These are phyloP conservation scores for Chrysoporthe cubensis DNA, from an alignment of 2,329 filamentous ascomycete species.

Conservation along the genomic window DNA sequence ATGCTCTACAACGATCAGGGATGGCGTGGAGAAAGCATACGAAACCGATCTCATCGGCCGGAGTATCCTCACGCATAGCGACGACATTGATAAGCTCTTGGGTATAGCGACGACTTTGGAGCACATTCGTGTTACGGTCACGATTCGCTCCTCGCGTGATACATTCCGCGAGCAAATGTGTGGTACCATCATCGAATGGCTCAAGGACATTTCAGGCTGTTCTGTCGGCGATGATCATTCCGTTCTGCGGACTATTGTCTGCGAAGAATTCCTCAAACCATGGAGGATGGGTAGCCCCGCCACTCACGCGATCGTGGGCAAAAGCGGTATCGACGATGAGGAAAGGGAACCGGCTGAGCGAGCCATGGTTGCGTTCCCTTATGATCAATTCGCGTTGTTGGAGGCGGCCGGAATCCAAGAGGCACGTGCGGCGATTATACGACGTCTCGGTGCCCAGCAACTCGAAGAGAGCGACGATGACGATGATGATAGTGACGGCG, in stretches of 20 bases:
- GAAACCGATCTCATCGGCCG: slow-evolving; percentile 90
- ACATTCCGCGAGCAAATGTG: slow-evolving; percentile 99
- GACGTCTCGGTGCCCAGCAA: neutral
- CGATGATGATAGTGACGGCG: slow-evolving; percentile 53
- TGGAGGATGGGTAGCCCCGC: slow-evolving; percentile 88
- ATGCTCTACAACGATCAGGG: slow-evolving; percentile 71
- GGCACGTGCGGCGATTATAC: slow-evolving; percentile 32
- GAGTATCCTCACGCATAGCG: slow-evolving; percentile 78
- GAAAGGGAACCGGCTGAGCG: slow-evolving; percentile 57
- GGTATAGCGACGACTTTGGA: slow-evolving; percentile 85
- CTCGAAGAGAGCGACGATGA: slow-evolving; percentile 44
- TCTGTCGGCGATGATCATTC: slow-evolving; percentile 79
- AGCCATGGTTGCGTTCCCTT: slow-evolving; percentile 42
- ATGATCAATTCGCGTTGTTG: slow-evolving; percentile 38
- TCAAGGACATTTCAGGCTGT: slow-evolving; percentile 89
- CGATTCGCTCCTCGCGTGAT: slow-evolving; percentile 88
- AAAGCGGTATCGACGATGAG: slow-evolving; percentile 82
- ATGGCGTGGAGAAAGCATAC: slow-evolving; percentile 76
- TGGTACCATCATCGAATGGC: slow-evolving; percentile 95
- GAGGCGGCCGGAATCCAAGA: slow-evolving; percentile 37
- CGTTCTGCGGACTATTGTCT: slow-evolving; percentile 80
- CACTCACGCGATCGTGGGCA: slow-evolving; percentile 76
- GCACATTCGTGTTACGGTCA: slow-evolving; percentile 94
- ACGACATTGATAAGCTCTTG: slow-evolving; percentile 73
- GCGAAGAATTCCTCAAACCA: slow-evolving; percentile 85